Evolutionary conservation across 139 green algal genomes (phyloP), one percentile per base, ranked within the genome.

Genomic region (Micractinium sp.): DNA sequence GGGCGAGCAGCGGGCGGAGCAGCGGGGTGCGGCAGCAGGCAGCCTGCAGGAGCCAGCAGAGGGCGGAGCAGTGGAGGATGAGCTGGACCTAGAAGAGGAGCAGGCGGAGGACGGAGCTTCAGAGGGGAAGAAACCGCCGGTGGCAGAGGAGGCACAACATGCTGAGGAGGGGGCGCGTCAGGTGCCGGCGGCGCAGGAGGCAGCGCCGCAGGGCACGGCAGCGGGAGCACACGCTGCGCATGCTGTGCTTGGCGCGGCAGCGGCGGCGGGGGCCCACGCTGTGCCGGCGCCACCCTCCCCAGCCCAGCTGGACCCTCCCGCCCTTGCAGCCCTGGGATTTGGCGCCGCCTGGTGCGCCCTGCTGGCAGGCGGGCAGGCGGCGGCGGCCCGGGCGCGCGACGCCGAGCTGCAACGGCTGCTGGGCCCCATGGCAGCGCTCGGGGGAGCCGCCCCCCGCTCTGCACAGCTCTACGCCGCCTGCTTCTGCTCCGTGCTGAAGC

Each of bases 401-500:
- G 74, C 33, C 15, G 74, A 80, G 33, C 74, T 80, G 33, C 12
- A 20, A 7, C 16, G 74, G 16, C 74, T 80, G 74, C 74, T 80
- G 33, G 74, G 33, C 13, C 74, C 33, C 12, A 16, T 80, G 74
- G 33, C 33, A 23, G n/a, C 4, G 74, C 29, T 38, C 16, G 33
- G 74, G 16, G 33, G 33, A 16, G 74, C n/a, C 33, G 74, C 74
- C 14, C n/a, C 74, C 18, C 33, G 15, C 33, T 33, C 74, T 9
- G 74, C n/a, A 35, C 74, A 53, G 74, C 74, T 14, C 74, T 80
- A 47, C 33, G 27, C 74, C 33, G 16, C 15, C 74, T 80, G 74
- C 74, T 80, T 80, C 74, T 80, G 74, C 74, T 80, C 74, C 74
- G 74, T 80, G 7, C 74, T 80, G 33, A 22, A 20, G 74, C 74